phyloP scores from a whole-genome alignment of 1,284 basidiomycete species.

The Cryptococcus floricola region DNA sequence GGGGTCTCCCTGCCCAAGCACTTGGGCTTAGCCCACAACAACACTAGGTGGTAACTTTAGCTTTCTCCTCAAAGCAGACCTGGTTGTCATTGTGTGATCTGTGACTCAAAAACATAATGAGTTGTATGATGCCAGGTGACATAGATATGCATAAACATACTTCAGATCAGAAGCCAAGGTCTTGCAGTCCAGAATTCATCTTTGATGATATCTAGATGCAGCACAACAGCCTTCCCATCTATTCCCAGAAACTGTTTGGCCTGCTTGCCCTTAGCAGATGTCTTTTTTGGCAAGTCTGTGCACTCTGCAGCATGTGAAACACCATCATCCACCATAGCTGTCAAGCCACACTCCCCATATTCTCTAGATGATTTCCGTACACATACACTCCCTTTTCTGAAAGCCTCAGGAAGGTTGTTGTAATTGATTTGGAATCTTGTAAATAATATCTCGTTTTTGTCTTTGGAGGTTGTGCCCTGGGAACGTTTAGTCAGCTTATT shows the following conservation, averaged over 20 bases:
- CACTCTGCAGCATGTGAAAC: no score
- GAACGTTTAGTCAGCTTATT: background rate
- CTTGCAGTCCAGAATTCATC: conserved; percentile 69
- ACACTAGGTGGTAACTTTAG: no score
- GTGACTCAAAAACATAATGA: no score
- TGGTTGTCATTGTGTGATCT: no score
- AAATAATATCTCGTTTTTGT: conserved; percentile 90
- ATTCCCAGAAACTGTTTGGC: conserved; percentile 46
- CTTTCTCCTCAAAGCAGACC: no score
- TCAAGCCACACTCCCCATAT: background rate
- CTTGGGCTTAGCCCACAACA: no score
- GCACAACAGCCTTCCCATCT: conserved; percentile 54
- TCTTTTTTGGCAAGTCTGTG: no score
- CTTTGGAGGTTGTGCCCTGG: conserved; percentile 78
- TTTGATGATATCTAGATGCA: conserved; percentile 78
- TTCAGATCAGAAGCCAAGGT: conserved; percentile 44
- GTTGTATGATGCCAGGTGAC: no score
- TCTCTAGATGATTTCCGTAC: conserved; percentile 52
- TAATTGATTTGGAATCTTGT: conserved; percentile 82
- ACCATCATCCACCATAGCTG: no score
- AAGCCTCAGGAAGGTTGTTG: conserved; percentile 68
- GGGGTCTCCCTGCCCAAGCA: no score
- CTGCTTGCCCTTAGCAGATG: conserved; percentile 25
- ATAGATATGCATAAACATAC: background rate
- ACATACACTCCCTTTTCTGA: conserved; percentile 79